Conservation (phyloP, 192 early-diverging fungal genomes). For the Coemansia sp. region DNA sequence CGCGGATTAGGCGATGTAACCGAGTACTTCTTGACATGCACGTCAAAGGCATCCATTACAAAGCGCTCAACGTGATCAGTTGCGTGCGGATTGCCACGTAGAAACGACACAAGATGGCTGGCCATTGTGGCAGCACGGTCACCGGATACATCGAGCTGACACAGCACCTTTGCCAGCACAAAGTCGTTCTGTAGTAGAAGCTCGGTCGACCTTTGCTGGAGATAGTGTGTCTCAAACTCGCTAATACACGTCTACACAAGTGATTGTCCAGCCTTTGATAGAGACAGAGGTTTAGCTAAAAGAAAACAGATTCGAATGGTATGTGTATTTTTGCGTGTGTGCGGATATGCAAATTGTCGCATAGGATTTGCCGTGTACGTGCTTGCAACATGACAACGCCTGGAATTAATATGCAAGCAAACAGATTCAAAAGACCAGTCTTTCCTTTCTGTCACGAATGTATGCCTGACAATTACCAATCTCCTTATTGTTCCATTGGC, state of each 20-base stretch:
- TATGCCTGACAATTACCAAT: too few species aligned
- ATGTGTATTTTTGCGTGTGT: too few species aligned
- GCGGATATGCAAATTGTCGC: too few species aligned
- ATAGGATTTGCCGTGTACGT: not conserved
- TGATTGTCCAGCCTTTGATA: too few species aligned
- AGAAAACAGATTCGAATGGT: not conserved
- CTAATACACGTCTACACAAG: conserved; percentile 33
- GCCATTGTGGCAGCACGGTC: conserved; percentile 49
- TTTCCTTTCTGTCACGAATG: too few species aligned
- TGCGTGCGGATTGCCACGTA: conserved; percentile 46
- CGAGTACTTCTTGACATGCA: conserved; percentile 34
- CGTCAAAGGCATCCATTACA: conserved; percentile 45
- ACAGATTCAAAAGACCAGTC: too few species aligned
- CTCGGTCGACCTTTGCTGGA: conserved; percentile 48
- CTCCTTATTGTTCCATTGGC: not conserved
- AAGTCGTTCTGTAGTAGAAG: conserved; percentile 38
- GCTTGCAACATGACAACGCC: too few species aligned
- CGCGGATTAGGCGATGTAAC: conserved; percentile 27
- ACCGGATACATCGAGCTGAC: conserved; percentile 40
- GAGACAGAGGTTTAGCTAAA: not conserved
- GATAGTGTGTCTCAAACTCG: conserved; percentile 48
- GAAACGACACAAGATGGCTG: conserved; percentile 48
- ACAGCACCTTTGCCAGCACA: conserved; percentile 33
- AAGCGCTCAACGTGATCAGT: conserved; percentile 35
- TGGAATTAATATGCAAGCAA: too few species aligned